Base-by-base conservation (phyloP, 495 filamentous ascomycete species). In the Evernia prunastri region DNA sequence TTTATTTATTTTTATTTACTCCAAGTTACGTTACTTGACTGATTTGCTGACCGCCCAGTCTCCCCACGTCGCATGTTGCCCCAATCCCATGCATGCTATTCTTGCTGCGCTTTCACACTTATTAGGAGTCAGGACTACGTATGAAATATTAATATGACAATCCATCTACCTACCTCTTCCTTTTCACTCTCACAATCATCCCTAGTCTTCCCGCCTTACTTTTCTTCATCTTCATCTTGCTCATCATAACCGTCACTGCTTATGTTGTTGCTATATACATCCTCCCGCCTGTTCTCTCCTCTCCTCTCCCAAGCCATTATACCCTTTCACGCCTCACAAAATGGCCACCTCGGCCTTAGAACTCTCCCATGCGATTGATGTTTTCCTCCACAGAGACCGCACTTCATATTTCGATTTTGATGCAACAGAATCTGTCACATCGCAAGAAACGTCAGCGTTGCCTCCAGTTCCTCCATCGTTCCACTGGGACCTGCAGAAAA, bases 401-500 rank as follows among this genome's bases (percentile, higher is more conserved):
- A 56, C 62, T 37, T 59, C 62, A 23, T 64, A 45, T 42, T 64
- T 64, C 42, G 62, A 64, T 58, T 37, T 56, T 29, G 47, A 49
- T 23, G 15, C 54, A 47, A 36, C 62, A 58, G 62, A 57, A 8
- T 49, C 56, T 40, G 29, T 64, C 40, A 42, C 62, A 29, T 27
- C 62, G 15, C 45, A 45, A 51, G 31, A 64, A n/a, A 33, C 33
- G 12, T 40, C 27, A 13, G 29, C 56, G 17, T 27, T 56, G 31
- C 39, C 56, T 56, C 39, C 56, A 10, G 27, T 25, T 9, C 35
- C 36, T 31, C 58, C 58, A 27, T 60, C 60, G 37, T 70, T 68
- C 37, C 47, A 60, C 20, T 70, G 68, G 68, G 68, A 70, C 58
- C 36, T 68, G 53, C 68, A 59, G 40, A 47, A 27, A 10, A 66